A percentile compares a stretch with the other conserved stretches of the same genome.
Evolutionary conservation across 2,329 filamentous ascomycete species (phyloP).

Genomic region (Leptoxyphium fumago): DNA sequence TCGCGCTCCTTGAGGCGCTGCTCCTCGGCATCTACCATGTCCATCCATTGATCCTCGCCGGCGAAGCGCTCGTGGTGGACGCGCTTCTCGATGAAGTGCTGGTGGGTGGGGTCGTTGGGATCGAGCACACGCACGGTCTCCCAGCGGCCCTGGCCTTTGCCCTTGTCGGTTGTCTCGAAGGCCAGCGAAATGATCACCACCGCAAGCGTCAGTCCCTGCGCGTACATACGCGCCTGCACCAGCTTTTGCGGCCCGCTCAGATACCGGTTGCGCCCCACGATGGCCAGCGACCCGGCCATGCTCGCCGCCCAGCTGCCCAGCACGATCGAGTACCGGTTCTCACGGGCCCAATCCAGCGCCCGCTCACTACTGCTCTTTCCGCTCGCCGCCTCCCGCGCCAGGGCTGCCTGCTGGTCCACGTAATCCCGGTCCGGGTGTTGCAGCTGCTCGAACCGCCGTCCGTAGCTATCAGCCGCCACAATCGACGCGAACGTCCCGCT

Average conservation of each 20-base stretch:
- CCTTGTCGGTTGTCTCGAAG: constrained; percentile 69
- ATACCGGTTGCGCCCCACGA: constrained; percentile 66
- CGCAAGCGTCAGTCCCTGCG: constrained; percentile 73
- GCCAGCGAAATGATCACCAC: constrained; percentile 70
- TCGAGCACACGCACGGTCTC: constrained; percentile 72
- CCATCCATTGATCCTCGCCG: constrained; percentile 87
- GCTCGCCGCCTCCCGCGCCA: constrained; percentile 37
- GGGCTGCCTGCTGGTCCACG: constrained; percentile 46
- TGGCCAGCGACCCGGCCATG: constrained; percentile 58
- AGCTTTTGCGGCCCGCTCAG: constrained; percentile 69
- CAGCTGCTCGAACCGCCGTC: constrained; percentile 54
- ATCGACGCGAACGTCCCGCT: constrained; percentile 68
- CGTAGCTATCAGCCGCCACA: constrained; percentile 64
- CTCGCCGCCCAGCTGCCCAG: constrained; percentile 66
- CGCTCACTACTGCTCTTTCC: constrained; percentile 45
- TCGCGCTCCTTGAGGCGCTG: constrained; percentile 39
- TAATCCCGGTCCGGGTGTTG: constrained; percentile 55
- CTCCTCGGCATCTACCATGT: constrained; percentile 76
- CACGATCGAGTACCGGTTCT: constrained; percentile 79
- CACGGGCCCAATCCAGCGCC: constrained; percentile 56
- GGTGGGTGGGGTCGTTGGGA: constrained; percentile 68
- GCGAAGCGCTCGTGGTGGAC: constrained; percentile 76
- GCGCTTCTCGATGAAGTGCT: constrained; percentile 71
- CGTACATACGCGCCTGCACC: constrained; percentile 88
- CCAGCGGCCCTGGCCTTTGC: constrained; percentile 62